phyloP scores from a whole-genome alignment of 495 filamentous ascomycete genomes.

The Aeminium ludgeri region DNA sequence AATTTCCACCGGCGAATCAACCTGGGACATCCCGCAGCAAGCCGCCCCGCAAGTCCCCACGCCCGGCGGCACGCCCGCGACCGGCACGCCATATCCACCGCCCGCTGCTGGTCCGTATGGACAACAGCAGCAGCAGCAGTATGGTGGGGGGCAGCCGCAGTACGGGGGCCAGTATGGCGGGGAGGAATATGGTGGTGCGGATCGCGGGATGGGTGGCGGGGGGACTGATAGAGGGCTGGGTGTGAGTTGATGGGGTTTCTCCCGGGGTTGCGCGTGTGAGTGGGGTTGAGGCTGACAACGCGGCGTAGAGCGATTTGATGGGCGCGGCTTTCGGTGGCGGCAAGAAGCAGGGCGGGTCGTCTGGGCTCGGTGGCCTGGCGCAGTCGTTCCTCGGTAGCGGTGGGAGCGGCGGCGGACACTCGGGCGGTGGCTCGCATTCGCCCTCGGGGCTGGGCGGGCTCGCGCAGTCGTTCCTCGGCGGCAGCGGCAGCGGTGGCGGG shows the following conservation, averaged over 20 bases:
- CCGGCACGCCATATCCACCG: constrained; percentile 19
- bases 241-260: no score
- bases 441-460: no score
- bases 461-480: no score
- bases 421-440: no score
- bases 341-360: constrained; percentile 20
- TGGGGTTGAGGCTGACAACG: constrained; percentile 1
- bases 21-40: constrained; percentile 26
- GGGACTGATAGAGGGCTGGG: constrained; percentile 22
- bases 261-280: background rate
- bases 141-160: no score
- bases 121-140: constrained; percentile 9
- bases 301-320: constrained; percentile 22
- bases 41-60: constrained; percentile 21
- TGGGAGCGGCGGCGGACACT: constrained; percentile 17
- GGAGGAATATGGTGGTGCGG: constrained; percentile 17
- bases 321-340: constrained; percentile 23
- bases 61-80: constrained; percentile 20
- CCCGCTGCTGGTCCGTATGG: no score
- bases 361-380: constrained; percentile 21
- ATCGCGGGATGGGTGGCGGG: constrained; percentile 21
- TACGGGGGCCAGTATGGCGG: background rate
- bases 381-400: constrained; percentile 27
- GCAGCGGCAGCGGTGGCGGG: constrained; percentile 9
- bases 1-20: constrained; percentile 26